Percentiles rank a stretch among this genome's conserved stretches.
Conservation (phyloP, 2,329 filamentous ascomycete species). For the Alternaria novae-zelandiae region DNA sequence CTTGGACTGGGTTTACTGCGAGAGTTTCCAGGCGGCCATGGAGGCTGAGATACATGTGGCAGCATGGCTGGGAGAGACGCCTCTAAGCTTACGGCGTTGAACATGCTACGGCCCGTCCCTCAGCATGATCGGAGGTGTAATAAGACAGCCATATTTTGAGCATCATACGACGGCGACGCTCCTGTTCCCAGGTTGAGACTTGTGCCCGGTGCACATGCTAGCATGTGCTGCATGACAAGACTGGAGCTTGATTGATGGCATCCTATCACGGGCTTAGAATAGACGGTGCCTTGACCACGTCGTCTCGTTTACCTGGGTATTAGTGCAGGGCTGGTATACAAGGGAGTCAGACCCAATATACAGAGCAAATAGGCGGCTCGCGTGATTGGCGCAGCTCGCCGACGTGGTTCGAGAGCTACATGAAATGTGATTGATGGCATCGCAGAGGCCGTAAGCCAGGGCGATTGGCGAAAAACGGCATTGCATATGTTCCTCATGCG, state of each 20-base stretch:
- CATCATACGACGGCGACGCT: conserved; percentile 1
- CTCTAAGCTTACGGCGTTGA: conserved; percentile 12
- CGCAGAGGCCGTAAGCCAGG: conserved; percentile 16
- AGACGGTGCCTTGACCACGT: conserved; percentile 23
- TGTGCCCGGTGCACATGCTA: conserved; percentile 12
- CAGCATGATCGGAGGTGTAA: conserved; percentile 25
- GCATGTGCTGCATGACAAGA: conserved; percentile 31
- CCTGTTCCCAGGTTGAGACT: conserved; percentile 5
- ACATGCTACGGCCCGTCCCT: conserved; percentile 40
- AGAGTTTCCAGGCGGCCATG: neutral
- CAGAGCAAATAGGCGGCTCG: conserved; percentile 21
- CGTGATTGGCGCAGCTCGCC: conserved; percentile 4
- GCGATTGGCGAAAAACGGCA: conserved; percentile 43
- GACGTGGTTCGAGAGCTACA: conserved; percentile 12
- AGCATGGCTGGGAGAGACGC: neutral
- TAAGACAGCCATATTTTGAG: neutral
- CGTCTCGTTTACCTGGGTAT: conserved; percentile 22
- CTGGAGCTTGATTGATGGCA: conserved; percentile 27
- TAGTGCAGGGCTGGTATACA: conserved; percentile 31
- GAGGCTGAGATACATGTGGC: neutral
- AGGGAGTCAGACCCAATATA: conserved; percentile 29
- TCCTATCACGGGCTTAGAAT: conserved; percentile 31
- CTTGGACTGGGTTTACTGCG: neutral
- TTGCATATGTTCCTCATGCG: conserved; percentile 37
- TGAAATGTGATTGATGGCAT: conserved; percentile 19